A percentile compares a stretch with the other conserved stretches of the same genome.
Evolutionary conservation across 2,329 filamentous ascomycete species (phyloP).

Genomic region (Diaporthe australafricana): DNA sequence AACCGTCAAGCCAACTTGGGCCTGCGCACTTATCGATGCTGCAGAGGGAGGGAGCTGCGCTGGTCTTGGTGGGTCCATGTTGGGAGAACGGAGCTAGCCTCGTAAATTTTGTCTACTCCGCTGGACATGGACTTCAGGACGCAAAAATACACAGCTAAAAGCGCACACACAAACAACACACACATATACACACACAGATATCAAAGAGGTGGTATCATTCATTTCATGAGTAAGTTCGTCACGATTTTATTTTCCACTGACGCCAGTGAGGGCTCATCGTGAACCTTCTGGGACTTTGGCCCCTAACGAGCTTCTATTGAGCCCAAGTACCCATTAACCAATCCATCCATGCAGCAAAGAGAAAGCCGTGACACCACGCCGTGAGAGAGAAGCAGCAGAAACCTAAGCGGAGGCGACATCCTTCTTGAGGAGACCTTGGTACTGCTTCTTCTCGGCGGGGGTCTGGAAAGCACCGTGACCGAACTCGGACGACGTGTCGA

Average conservation of each 20-base stretch:
- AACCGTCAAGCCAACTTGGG: no score
- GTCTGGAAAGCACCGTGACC: slow-evolving; percentile 99
- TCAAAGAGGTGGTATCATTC: slow-evolving; percentile 31
- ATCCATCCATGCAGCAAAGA: slow-evolving; percentile 47
- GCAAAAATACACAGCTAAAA: not conserved
- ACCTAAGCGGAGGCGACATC: slow-evolving; percentile 70
- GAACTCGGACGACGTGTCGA: slow-evolving; percentile 99
- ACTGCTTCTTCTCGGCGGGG: slow-evolving; percentile 95
- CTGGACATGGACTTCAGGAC: not conserved
- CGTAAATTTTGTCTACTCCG: not conserved
- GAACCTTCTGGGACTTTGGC: slow-evolving; percentile 29
- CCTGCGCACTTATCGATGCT: not conserved
- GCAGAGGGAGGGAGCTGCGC: not conserved
- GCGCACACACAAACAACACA: no score
- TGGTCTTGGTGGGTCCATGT: not conserved
- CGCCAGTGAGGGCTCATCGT: slow-evolving; percentile 29
- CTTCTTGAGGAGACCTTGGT: slow-evolving; percentile 99
- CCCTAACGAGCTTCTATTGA: slow-evolving; percentile 30
- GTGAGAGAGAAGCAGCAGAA: slow-evolving; percentile 51
- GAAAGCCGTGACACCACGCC: slow-evolving; percentile 66
- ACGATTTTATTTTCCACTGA: slow-evolving; percentile 34
- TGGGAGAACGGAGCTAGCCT: not conserved
- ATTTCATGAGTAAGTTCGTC: slow-evolving; percentile 31
- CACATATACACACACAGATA: not conserved
- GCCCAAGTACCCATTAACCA: slow-evolving; percentile 35